Evolutionary conservation across 805 yeast species (phyloP), one percentile per base, ranked within the genome.

Genomic region (Lachancea lanzarotensis): DNA sequence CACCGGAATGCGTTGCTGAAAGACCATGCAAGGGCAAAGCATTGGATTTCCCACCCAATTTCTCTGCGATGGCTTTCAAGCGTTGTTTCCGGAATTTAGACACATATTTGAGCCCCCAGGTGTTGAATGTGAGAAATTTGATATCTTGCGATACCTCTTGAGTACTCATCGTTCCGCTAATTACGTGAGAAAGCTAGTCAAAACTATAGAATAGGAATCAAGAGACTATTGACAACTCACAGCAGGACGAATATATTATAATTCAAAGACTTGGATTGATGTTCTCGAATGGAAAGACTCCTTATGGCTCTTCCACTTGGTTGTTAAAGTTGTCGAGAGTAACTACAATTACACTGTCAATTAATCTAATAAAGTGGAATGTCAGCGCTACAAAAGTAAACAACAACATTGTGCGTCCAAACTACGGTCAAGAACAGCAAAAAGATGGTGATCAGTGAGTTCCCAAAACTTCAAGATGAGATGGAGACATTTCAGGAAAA

Each of bases 31-130:
- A 38, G 1, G 56, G 51, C 13, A 36, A 26, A 2, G 49, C 47
- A 2, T 32, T 33, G 2, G 45, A 35, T 11, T 46, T 35, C 2
- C 68, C 63, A 0, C 81, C 77, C 3, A 91, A 62, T 43, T 74
- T 66, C 38, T 79, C 74, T 0, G 95, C 95, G 27, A 93, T 84
- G 1, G 88, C 95, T 13, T 55, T 62, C 27, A 93, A 69, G 32
- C 98, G 72, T 51, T 72, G 73, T 30, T 66, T 63, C 26, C 98
- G 70, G 48, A 66, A 66, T 56, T 82, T 84, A n/a, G 96, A 81
- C 2, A 93, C 84, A 55, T 66, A 82, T 56, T 88, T 89, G 48
- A 93, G 69, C 1, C 98, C 98, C 97, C 96, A 88, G 1, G 84
- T 79, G 60, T 85, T 85, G 60, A 82, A 76, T 0, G 93, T 84